Base-by-base conservation (phyloP, 768 basidiomycete species). In the Suillus decipiens region DNA sequence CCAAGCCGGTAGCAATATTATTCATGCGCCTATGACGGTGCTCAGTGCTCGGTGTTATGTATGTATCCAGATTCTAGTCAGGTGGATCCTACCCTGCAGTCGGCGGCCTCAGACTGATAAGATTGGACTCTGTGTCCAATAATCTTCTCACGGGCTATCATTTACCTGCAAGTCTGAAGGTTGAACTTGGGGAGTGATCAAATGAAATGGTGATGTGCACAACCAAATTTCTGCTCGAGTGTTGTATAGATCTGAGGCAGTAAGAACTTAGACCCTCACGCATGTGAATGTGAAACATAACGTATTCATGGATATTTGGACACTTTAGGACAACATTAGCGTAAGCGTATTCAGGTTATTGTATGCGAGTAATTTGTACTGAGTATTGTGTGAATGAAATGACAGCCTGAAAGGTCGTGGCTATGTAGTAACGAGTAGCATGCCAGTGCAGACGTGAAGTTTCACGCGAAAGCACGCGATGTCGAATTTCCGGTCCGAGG, bases 71-170 rank as follows among this genome's bases (percentile, higher is more conserved):
- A 34, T 12, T n/a, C 10, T 53, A 33, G 19, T 53, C 11, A 31
- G 31, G 28, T 28, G 28, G 28, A 28, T 28, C 50, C 7, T n/a
- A 33, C 19, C 10, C 31, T 33, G 19, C 17, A 19, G 10, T 53
- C 51, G 31, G 51, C 31, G 51, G 51, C 51, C 51, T n/a, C 19
- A 53, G 51, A 34, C 51, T 12, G 51, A 53, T 53, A 10, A 28
- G 31, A 53, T n/a, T 31, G 51, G n/a, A 10, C 17, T 33, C 51
- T 51, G 10, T 11, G 11, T 33, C 51, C 33, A 39, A 6, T 33
- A 53, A 10, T 53, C 33, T 53, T 53, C 51, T 53, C 51, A 34
- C 34, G 51, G 24, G 28, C 17, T 51, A 31, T 31, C 50, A 51
- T 51, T 31, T 33, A n/a, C 51, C 48, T 17, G 24, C 31, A 53